A percentile compares a stretch with the other conserved stretches of the same genome.
Evolutionary conservation across 371 early-diverging fungal species (phyloP).

Genomic region (Saksenaea vasiformis): DNA sequence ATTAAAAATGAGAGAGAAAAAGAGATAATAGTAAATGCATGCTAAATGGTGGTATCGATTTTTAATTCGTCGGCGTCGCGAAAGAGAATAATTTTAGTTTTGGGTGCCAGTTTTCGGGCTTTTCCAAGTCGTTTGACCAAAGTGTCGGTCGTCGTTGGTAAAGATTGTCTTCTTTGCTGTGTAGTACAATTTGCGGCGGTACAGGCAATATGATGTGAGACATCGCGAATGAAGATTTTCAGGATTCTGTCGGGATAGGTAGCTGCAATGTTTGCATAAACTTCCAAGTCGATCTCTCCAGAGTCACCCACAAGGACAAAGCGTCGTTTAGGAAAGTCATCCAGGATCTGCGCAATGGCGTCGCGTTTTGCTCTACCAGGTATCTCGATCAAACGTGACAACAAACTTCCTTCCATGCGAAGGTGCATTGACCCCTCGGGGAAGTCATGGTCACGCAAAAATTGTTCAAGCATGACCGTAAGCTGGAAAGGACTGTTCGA

Average conservation of each 20-base stretch:
- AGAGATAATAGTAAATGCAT: constrained; percentile 10
- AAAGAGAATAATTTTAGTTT: constrained; percentile 36
- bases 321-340: constrained; percentile 80
- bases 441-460: constrained; percentile 70
- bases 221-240: constrained; percentile 87
- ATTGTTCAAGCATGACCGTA: constrained; percentile 70
- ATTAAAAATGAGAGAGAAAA: neutral
- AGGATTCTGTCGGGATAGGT: constrained; percentile 67
- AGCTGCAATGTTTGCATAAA: constrained; percentile 65
- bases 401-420: constrained; percentile 54
- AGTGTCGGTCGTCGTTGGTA: constrained; percentile 4
- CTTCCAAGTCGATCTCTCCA: constrained; percentile 88
- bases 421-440: constrained; percentile 83
- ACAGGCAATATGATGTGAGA: constrained; percentile 16
- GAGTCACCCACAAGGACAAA: constrained; percentile 92
- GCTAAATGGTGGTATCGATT: constrained; percentile 26
- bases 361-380: constrained; percentile 61
- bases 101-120: constrained; percentile 21
- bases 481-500: constrained; percentile 91
- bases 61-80: constrained; percentile 26
- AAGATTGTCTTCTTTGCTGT: neutral
- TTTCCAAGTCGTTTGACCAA: constrained; percentile 28
- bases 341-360: constrained; percentile 54
- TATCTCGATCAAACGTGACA: constrained; percentile 35
- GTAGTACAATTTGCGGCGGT: neutral